Evolutionary conservation across 2,329 filamentous ascomycete species (phyloP), one percentile per base, ranked within the genome.

Genomic region (Monosporascus cannonballus): DNA sequence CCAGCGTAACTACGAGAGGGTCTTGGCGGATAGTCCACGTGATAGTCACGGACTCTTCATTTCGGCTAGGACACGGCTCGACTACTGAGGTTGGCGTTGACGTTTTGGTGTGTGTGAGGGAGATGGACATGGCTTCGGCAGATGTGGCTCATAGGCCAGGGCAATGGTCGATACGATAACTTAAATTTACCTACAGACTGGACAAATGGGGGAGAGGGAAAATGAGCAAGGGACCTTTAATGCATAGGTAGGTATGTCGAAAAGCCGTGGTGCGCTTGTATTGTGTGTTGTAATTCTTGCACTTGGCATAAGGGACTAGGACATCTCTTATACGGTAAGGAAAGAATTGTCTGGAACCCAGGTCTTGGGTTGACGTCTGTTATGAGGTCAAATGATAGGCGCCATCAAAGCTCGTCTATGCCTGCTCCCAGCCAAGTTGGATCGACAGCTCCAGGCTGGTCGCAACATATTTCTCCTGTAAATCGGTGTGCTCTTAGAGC

Each of bases 1-100:
- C 73, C 15, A 85, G 73, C 0, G 79, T 82, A 50, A 84, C 63
- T 41, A 74, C 76, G 51, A 82, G 70, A 45, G 78, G 72, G 57
- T 76, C 72, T 63, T 81, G 77, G 36, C 73, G 73, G 55, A 78
- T 73, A 48, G 71, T 69, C 62, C 74, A 68, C 57, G 71, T 72
- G 54, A 75, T 60, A n/a, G 67, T 62, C 17, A 68, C 36, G 37
- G 58, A 55, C n/a, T 59, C 56, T 46, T 50, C 55, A 53, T 53
- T 50, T 18, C 53, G 56, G 27, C 41, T 47, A 44, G 54, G 36
- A 20, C 47, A 58, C 45, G 53, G 37, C 37, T 63, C 57, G 53
- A 59, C 34, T n/a, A 57, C 44, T 18, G 60, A 52, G n/a, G 59
- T 56, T 15, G 59, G 55, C 18, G 55, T 57, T 39, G 55, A 56